A percentile compares a stretch with the other conserved stretches of the same genome.
phyloP scores from a whole-genome alignment of 371 early-diverging fungal genomes.

The Haplosporangium sp. region DNA sequence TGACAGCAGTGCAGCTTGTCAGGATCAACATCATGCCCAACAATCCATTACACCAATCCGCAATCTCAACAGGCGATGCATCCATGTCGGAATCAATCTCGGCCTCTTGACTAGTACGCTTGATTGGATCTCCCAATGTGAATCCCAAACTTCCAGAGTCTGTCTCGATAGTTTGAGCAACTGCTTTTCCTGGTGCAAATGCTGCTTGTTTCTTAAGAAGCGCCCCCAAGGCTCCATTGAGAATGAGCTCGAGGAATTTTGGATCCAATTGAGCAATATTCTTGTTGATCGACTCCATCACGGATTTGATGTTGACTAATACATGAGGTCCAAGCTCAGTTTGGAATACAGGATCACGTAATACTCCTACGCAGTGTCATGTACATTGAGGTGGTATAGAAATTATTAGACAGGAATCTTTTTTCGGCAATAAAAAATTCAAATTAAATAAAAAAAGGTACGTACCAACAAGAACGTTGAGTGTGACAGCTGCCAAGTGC shows the following conservation, averaged over 20 bases:
- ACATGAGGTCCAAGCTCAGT: slow-evolving; percentile 44
- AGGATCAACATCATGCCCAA: slow-evolving; percentile 51
- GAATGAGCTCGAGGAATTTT: slow-evolving; percentile 35
- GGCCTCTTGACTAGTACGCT: background rate
- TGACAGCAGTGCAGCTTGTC: slow-evolving; percentile 31
- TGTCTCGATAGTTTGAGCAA: background rate
- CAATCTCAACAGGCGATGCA: slow-evolving; percentile 43
- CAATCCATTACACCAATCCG: slow-evolving; percentile 51
- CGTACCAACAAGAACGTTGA: slow-evolving; percentile 47
- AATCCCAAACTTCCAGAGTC: slow-evolving; percentile 20
- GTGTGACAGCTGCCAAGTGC: slow-evolving; percentile 46
- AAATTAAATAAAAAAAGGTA: slow-evolving; percentile 4
- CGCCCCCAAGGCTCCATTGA: slow-evolving; percentile 41
- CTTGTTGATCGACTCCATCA: slow-evolving; percentile 40
- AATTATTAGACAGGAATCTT: background rate
- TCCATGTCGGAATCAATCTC: slow-evolving; percentile 45
- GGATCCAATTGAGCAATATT: slow-evolving; percentile 20
- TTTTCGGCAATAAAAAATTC: background rate
- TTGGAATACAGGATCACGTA: slow-evolving; percentile 49
- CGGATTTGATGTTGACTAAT: slow-evolving; percentile 39
- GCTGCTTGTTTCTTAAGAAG: slow-evolving; percentile 37
- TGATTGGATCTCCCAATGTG: slow-evolving; percentile 4
- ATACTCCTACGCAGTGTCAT: slow-evolving; percentile 23
- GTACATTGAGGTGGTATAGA: background rate
- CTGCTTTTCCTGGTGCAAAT: slow-evolving; percentile 39